Percentiles rank a stretch among this genome's conserved stretches.
These are phyloP conservation scores for Grosmannia penicillata DNA, from an alignment of 2,329 filamentous ascomycete genomes.

Conservation along the genomic window DNA sequence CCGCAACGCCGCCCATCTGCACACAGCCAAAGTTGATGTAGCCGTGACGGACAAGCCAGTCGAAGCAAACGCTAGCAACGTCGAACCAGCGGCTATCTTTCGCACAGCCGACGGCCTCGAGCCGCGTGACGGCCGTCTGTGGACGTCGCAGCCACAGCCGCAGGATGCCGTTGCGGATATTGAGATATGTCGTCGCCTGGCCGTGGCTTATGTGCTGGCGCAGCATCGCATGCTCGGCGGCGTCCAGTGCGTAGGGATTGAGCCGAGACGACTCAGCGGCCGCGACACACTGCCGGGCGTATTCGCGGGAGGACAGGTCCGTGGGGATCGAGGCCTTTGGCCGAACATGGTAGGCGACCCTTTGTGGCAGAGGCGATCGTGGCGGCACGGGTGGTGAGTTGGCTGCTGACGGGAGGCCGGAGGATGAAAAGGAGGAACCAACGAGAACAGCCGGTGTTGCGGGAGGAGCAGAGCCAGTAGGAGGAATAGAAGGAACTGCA, in stretches of 20 bases:
- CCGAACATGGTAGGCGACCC: slow-evolving; percentile 34
- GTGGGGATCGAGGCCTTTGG: slow-evolving; percentile 75
- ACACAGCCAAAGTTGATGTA: slow-evolving; percentile 97
- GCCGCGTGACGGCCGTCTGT: slow-evolving; percentile 61
- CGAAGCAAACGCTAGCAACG: slow-evolving; percentile 73
- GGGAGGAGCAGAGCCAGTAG: too few species aligned
- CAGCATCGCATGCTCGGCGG: slow-evolving; percentile 68
- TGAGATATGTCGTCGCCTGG: slow-evolving; percentile 90
- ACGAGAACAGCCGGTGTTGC: too few species aligned
- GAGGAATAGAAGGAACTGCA: too few species aligned
- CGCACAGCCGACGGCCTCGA: slow-evolving; percentile 83
- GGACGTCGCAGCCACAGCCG: slow-evolving; percentile 82
- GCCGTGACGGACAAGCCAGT: slow-evolving; percentile 81
- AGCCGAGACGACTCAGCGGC: slow-evolving; percentile 82
- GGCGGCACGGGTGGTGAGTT: neutral
- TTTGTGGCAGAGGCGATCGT: neutral
- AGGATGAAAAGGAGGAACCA: too few species aligned
- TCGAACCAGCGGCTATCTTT: slow-evolving; percentile 81
- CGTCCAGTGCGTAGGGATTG: slow-evolving; percentile 77
- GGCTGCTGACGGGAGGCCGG: too few species aligned
- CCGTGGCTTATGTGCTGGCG: slow-evolving; percentile 69
- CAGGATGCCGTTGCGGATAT: slow-evolving; percentile 88
- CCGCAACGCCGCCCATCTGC: slow-evolving; percentile 20
- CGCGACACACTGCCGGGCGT: slow-evolving; percentile 80
- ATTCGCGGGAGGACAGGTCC: slow-evolving; percentile 56